Base-by-base conservation (phyloP, 805 yeast species). In the Lachancea nothofagi region DNA sequence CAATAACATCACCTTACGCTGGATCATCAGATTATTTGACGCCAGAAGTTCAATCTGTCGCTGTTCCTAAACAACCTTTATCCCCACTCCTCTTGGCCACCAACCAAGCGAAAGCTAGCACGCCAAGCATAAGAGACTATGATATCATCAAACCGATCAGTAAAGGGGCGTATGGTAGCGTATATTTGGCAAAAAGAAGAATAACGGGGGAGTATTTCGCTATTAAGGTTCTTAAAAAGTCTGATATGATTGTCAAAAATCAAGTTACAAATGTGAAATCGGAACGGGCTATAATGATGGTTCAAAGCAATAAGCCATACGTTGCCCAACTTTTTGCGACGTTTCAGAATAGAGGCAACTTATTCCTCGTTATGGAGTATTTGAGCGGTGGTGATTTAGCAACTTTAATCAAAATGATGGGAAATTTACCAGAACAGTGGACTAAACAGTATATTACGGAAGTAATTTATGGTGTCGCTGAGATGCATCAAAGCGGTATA, bases 271-370 rank as follows among this genome's bases (percentile, higher is more conserved):
- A 93, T 57, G 96, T 94, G 23, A 84, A 83, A 53, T 84, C 96
- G 1, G 99, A 94, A 59, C 68, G 98, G 32, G 96, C 97, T 0
- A 90, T 90, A n/a, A 81, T 93, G 88, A 93, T 93, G 94, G 80
- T 94, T 2, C 97, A 93, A 56, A 77, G 95, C 2, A 90, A 88
- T 46, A 83, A 90, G 27, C 94, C 96, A 0, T 87, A 83, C 57
- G 97, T 93, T 44, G 97, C 96, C 1, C 88, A 82, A 54, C 67
- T 93, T 22, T 84, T 79, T 53, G 84, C 83, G 37, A 82, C 94
- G 24, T 93, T 93, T 60, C 98, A 93, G 63, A 85, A 86, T 44
- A 75, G 77, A 36, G 94, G 87, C 45, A 88, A 82, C 56, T 66
- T 93, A 13, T 93, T 85, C 54, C 68, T 93, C 49, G 99, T 93